Evolutionary conservation across 202 grass and related monocot genomes (phyloP), one percentile per base, ranked within the genome.

Genomic region (Miscanthus sacchariflorus): DNA sequence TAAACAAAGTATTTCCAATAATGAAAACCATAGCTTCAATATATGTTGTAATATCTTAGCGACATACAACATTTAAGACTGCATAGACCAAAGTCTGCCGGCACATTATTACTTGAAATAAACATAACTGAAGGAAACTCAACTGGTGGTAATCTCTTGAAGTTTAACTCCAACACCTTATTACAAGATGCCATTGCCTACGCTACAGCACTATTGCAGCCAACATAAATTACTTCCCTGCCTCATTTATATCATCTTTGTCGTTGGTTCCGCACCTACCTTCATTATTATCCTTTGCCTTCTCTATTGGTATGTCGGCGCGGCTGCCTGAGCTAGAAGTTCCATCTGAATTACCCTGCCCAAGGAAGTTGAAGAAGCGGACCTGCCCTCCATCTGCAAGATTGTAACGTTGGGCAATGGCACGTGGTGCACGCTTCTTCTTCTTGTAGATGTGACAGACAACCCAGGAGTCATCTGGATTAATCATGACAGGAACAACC

Each of bases 401-500:
- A 17, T 6, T 81, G 64, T 18, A 36, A 19, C 2, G 12, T 0
- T 48, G 9, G 4, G 28, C 1, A 9, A 13, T 13, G 9, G 0
- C 64, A 50, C 2, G 25, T 35, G 15, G 15, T 23, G 5, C 50
- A 6, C 3, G 18, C 9, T 50, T 50, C 48, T 50, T 19, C 43
- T 69, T 70, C 65, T 81, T 70, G 30, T 52, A 49, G 5, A 81
- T 81, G 11, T 2, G 28, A 33, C 79, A 70, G 3, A 81, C 64
- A 7, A 81, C 79, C 79, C 65, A 81, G 0, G 79, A 36, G 5
- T 36, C 18, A 50, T 81, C 65, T 7, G 79, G 65, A 0, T 70
- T 39, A 13, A 82, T 12, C 28, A 38, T 4, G 1, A 39, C 21
- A 35, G 74, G 17, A 21, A 17, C 44, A 21, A 28, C 44, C 44